Evolutionary conservation across 106 monocot species (phyloP), one percentile per base, ranked within the genome.

Genomic region (Dioscorea dumetorum): DNA sequence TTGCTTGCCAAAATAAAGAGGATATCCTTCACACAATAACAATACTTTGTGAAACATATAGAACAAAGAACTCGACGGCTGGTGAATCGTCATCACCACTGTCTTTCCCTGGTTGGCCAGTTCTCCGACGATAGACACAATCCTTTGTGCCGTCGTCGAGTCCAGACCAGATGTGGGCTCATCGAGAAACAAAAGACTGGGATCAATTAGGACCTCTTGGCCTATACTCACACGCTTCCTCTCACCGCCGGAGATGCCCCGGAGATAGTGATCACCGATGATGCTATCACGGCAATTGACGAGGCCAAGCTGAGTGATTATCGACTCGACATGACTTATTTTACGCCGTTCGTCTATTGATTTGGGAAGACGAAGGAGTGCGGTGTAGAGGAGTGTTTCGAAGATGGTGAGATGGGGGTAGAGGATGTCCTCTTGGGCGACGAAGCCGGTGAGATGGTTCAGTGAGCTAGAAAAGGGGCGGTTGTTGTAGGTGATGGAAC

Each of bases 81-180:
- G 85, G 59, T 86, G 85, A 19, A 86, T 86, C 18, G 81, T 86
- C 8, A 74, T 74, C 16, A 86, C 69, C 13, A 86, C 63, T 19
- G 85, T 72, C 19, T 81, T 35, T 2, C 85, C 72, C 3, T 69
- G 76, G 17, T 60, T 49, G 12, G 60, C 59, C 11, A 86, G 64
- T 54, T 75, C 59, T 62, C 73, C 68, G 14, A 86, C 49, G 14
- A 65, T 75, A 6, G 63, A 65, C 34, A 82, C 12, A n/a, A 86
- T 82, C 66, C 70, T 63, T 69, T 78, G 78, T 15, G 85, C 85
- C 5, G 68, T 76, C 13, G 85, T 86, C 4, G 85, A 81, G 74
- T 86, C 85, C 0, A 86, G 72, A 16, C 85, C 85, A 4, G 85
- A 86, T 20, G 85, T 86, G 2, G 85, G 85, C 62, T 86, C 85